Base-by-base conservation (phyloP, 148 eudicot species). In the Vaccinium macrocarpon region DNA sequence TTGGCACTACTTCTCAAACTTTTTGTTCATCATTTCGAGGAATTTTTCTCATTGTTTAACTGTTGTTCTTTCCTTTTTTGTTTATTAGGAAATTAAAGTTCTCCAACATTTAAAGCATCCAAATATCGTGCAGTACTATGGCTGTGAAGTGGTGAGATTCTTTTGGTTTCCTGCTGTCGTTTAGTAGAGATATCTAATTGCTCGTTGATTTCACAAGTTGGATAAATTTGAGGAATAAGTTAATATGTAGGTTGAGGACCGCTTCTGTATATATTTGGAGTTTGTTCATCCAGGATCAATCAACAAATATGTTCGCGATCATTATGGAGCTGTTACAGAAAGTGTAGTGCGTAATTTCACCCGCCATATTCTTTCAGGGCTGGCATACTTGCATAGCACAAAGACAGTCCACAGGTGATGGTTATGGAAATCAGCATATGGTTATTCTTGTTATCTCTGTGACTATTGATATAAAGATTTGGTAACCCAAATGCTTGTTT, bases 271-370 rank as follows among this genome's bases (percentile, higher is more conserved):
- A 87, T 95, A 93, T 88, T 83, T 97, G 91, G 98, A 97, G 90
- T 95, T 91, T 89, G 94, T 97, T 76, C 89, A 95, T 79, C 99
- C 99, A 38, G 99, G 99, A 79, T 93, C 99, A 66, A 87, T 97
- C 80, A 92, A 88, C 86, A 97, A 92, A 86, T 97, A 91, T 89
- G 85, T 93, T 74, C 91, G 90, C 21, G 94, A 97, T 53, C 93
- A 91, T 87, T 90, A 87, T 89, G 95, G 91, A 85, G 97, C 95
- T 83, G 85, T 97, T 82, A 92, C 98, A 38, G 99, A 97, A 86
- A 88, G 91, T 82, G 91, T 97, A 83, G 94, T 97, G 76, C 99
- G 98, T 66, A 95, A 93, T 86, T 97, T 97, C 85, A 97, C 99
- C 79, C 94, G 98, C 73, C 99, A 97, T 84, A 93, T 95, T 86